Percentiles rank a stretch among this genome's conserved stretches.
Evolutionary conservation across 495 filamentous ascomycete species (phyloP).

Genomic region (Aspergillus kassunensis): DNA sequence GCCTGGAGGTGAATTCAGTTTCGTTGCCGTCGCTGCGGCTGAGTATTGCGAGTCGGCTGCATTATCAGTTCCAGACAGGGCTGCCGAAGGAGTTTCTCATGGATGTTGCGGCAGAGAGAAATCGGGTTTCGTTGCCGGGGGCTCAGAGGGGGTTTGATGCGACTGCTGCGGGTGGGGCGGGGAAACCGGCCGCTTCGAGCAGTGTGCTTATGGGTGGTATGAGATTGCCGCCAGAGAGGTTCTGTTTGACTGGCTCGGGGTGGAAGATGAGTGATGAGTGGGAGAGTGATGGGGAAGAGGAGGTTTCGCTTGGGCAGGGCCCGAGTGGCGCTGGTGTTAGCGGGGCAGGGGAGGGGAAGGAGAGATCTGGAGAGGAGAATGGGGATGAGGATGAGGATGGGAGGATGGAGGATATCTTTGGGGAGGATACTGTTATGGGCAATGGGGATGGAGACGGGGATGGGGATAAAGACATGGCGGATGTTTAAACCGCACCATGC

Average conservation of each 20-base stretch:
- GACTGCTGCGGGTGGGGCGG: constrained; percentile 13
- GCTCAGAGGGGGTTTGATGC: constrained; percentile 64
- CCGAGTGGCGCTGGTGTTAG: constrained; percentile 15
- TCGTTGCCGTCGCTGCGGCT: constrained; percentile 56
- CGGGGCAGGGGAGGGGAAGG: constrained; percentile 33
- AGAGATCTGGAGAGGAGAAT: constrained; percentile 33
- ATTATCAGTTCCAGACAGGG: constrained; percentile 60
- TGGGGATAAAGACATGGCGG: constrained; percentile 48
- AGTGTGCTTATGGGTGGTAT: constrained; percentile 58
- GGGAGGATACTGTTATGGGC: constrained; percentile 47
- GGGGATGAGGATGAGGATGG: constrained; percentile 52
- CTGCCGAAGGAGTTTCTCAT: constrained; percentile 82
- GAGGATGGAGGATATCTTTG: constrained; percentile 58
- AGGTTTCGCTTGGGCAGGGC: constrained; percentile 37
- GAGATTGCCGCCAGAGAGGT: constrained; percentile 83
- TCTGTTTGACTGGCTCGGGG: constrained; percentile 77
- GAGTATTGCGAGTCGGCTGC: constrained; percentile 59
- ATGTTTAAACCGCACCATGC: constrained; percentile 29
- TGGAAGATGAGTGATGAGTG: constrained; percentile 83
- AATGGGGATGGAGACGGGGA: constrained; percentile 35
- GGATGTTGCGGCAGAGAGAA: constrained; percentile 78
- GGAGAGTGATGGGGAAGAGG: constrained; percentile 59
- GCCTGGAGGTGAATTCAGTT: constrained; percentile 42
- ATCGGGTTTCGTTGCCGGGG: constrained; percentile 73
- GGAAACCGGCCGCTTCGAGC: background rate